phyloP scores from a whole-genome alignment of 768 basidiomycete genomes.

The Rubroboletus pulcherrimus region DNA sequence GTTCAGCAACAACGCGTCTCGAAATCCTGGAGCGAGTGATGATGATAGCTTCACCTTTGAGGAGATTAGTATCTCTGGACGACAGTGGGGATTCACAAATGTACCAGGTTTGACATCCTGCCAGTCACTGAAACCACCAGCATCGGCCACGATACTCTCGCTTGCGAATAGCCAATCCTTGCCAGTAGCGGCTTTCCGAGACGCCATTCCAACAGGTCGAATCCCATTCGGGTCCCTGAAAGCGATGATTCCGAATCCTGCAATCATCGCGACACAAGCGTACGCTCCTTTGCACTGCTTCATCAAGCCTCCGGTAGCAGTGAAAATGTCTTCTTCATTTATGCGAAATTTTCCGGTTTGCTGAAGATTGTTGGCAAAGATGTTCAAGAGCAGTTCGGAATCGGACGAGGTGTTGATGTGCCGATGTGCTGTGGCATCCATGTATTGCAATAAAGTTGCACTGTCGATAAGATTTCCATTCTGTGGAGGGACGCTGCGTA shows the following conservation, averaged over 20 bases:
- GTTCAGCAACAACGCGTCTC: conserved; percentile 66
- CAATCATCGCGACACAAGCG: conserved; percentile 98
- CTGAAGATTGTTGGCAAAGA: conserved; percentile 96
- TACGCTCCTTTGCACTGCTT: conserved; percentile 87
- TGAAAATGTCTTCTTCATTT: conserved; percentile 99
- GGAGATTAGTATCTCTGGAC: conserved; percentile 1
- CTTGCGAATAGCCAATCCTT: conserved; percentile 89
- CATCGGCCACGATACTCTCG: conserved; percentile 96
- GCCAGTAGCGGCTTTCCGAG: conserved; percentile 54
- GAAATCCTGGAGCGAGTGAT: conserved; percentile 80
- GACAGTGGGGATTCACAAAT: conserved; percentile 12
- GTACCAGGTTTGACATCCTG: conserved; percentile 87
- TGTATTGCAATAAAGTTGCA: conserved; percentile 75
- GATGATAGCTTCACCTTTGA: conserved; percentile 87
- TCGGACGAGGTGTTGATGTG: conserved; percentile 99
- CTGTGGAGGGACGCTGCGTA: conserved; percentile 39
- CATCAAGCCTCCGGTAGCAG: conserved; percentile 88
- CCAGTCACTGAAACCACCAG: conserved; percentile 88
- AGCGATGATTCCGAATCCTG: conserved; percentile 96
- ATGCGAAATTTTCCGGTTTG: conserved; percentile 99
- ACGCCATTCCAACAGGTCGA: conserved; percentile 84
- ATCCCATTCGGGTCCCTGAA: conserved; percentile 99
- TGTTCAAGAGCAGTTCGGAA: conserved; percentile 95
- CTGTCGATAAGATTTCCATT: conserved; percentile 99
- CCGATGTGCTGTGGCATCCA: conserved; percentile 94